Conservation (phyloP, 345 rosid species). For the Ceriops decandra region DNA sequence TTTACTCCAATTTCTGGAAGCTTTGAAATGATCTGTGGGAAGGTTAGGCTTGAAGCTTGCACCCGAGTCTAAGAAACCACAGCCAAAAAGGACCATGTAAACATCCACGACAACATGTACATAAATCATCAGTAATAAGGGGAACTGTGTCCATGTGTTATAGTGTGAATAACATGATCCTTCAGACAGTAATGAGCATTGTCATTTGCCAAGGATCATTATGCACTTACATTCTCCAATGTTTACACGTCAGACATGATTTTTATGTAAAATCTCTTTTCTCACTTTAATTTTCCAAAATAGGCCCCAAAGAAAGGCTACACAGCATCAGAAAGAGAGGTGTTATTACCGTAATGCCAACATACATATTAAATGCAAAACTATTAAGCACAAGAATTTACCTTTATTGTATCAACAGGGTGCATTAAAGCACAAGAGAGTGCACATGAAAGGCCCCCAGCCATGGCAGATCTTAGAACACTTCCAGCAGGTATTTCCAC, state of each 20-base stretch:
- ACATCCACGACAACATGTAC: slow-evolving; percentile 3
- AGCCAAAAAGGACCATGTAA: slow-evolving; percentile 12
- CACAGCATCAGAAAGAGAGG: background rate
- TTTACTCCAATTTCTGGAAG: slow-evolving; percentile 86
- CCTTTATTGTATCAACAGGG: slow-evolving; percentile 93
- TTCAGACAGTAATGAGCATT: background rate
- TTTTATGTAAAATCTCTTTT: background rate
- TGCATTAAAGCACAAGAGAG: slow-evolving; percentile 83
- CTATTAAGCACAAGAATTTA: slow-evolving; percentile 19
- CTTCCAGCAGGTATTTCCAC: slow-evolving; percentile 82
- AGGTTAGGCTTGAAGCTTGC: slow-evolving; percentile 84
- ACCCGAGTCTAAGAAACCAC: slow-evolving; percentile 69
- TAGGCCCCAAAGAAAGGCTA: background rate
- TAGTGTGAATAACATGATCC: background rate
- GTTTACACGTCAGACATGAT: background rate
- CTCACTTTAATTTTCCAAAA: background rate
- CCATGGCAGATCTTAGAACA: slow-evolving; percentile 90
- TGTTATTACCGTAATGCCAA: background rate
- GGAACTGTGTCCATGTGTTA: background rate
- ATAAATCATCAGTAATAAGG: background rate
- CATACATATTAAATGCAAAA: slow-evolving; percentile 1
- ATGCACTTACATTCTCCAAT: background rate
- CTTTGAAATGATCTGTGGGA: slow-evolving; percentile 81
- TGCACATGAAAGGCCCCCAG: slow-evolving; percentile 95
- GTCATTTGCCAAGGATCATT: background rate